A percentile compares a stretch with the other conserved stretches of the same genome.
Evolutionary conservation across 2,329 filamentous ascomycete species (phyloP).

Genomic region (Calonectria crousiana): DNA sequence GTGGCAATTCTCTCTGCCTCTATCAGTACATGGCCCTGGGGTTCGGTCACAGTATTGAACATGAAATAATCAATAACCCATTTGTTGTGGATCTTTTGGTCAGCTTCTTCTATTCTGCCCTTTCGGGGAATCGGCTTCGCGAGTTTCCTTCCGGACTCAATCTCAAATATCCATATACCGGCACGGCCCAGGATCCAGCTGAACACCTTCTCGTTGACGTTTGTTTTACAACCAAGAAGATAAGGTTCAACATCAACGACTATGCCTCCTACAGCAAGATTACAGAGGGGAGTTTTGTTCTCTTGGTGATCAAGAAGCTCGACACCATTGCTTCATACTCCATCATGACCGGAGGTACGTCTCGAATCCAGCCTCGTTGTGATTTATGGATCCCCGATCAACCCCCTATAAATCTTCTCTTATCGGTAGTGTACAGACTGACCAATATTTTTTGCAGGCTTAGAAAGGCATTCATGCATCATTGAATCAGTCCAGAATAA

Average conservation of each 20-base stretch:
- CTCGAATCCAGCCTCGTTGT: background rate
- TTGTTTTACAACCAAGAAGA: conserved; percentile 26
- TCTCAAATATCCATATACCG: conserved; percentile 48
- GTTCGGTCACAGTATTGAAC: conserved; percentile 86
- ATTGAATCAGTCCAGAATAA: conserved; percentile 22
- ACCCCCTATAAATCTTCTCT: background rate
- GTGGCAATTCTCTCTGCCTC: conserved; percentile 79
- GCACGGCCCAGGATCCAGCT: background rate
- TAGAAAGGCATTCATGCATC: conserved; percentile 34
- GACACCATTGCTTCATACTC: background rate
- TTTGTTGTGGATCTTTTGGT: conserved; percentile 87
- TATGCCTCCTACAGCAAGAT: conserved; percentile 32
- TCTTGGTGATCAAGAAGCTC: conserved; percentile 25
- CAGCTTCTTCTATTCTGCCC: conserved; percentile 80
- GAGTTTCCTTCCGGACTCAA: conserved; percentile 58
- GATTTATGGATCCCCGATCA: background rate
- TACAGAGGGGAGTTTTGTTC: conserved; percentile 31
- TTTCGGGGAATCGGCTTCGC: conserved; percentile 54
- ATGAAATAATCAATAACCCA: conserved; percentile 84
- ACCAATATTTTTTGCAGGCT: conserved; percentile 6
- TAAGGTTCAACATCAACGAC: conserved; percentile 29
- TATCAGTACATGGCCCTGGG: conserved; percentile 92
- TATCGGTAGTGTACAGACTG: background rate
- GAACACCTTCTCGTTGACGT: conserved; percentile 24
- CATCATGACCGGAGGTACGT: conserved; percentile 28